Percentiles rank a stretch among this genome's conserved stretches.
Evolutionary conservation across 2,329 filamentous ascomycete genomes (phyloP).

Genomic region (Arthrinium phaeospermum): DNA sequence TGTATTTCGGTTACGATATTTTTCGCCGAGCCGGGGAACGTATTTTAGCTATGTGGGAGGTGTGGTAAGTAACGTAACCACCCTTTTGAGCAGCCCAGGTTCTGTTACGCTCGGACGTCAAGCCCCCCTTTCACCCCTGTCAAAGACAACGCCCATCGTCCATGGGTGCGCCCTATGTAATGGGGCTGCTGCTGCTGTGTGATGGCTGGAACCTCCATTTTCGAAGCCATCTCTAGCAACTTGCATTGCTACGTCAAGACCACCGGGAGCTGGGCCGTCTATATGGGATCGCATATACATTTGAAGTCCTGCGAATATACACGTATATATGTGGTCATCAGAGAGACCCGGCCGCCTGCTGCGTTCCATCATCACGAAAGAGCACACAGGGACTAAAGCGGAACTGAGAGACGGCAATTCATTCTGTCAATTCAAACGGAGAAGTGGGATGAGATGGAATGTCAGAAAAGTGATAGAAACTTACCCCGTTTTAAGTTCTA

Average conservation of each 20-base stretch:
- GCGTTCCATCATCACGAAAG: not conserved
- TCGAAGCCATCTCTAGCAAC: not conserved
- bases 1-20: slow-evolving; percentile 5
- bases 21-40: slow-evolving; percentile 1
- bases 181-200: not conserved
- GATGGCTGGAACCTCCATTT: not conserved
- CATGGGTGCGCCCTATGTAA: not conserved
- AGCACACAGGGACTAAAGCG: not conserved
- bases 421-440: not conserved
- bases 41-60: not conserved
- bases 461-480: slow-evolving; percentile 4
- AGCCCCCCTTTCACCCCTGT: not conserved
- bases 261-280: not conserved
- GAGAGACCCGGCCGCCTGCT: not conserved
- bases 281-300: not conserved
- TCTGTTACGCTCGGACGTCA: not conserved
- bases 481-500: not conserved
- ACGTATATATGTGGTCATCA: not conserved
- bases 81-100: not conserved
- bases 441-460: not conserved
- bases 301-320: not conserved
- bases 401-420: not conserved
- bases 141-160: not conserved
- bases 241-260: not conserved
- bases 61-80: slow-evolving; percentile 6